A percentile compares a stretch with the other conserved stretches of the same genome.
phyloP scores from a whole-genome alignment of 805 yeast species.

The Cyberlindnera americana region DNA sequence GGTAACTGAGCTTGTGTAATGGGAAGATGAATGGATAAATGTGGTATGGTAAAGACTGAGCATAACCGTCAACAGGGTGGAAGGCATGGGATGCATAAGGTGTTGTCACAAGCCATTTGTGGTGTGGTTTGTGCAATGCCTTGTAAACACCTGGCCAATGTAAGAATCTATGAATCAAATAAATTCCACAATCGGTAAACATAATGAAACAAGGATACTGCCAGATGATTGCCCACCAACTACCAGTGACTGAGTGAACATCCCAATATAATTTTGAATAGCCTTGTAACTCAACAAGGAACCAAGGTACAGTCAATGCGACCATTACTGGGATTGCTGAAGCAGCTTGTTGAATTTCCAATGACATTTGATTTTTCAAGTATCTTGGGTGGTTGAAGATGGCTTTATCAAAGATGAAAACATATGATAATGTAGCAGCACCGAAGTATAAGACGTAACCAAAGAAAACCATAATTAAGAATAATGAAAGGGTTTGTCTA shows the following conservation, averaged over 20 bases:
- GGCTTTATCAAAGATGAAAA: constrained; percentile 77
- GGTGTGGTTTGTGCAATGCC: constrained; percentile 91
- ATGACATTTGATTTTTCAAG: constrained; percentile 84
- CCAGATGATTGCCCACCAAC: constrained; percentile 56
- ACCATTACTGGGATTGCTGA: constrained; percentile 91
- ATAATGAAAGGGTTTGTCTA: constrained; percentile 68
- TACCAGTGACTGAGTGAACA: constrained; percentile 59
- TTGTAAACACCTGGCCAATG: constrained; percentile 93
- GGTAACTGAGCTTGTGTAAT: constrained; percentile 79
- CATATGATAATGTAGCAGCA: constrained; percentile 75
- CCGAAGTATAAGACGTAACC: constrained; percentile 81
- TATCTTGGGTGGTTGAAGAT: constrained; percentile 95
- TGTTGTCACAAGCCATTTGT: constrained; percentile 98
- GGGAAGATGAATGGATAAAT: constrained; percentile 90
- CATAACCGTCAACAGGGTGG: constrained; percentile 96
- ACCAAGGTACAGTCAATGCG: constrained; percentile 83
- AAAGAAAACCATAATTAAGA: constrained; percentile 67
- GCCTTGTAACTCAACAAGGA: constrained; percentile 78
- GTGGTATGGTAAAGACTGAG: constrained; percentile 92
- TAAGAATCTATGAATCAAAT: constrained; percentile 85
- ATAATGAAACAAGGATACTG: constrained; percentile 80
- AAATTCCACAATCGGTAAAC: constrained; percentile 93
- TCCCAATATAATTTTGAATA: constrained; percentile 73
- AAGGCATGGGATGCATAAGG: constrained; percentile 98
- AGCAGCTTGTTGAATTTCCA: constrained; percentile 77